Base-by-base conservation (phyloP, 805 yeast species). In the Cyberlindnera japonica region DNA sequence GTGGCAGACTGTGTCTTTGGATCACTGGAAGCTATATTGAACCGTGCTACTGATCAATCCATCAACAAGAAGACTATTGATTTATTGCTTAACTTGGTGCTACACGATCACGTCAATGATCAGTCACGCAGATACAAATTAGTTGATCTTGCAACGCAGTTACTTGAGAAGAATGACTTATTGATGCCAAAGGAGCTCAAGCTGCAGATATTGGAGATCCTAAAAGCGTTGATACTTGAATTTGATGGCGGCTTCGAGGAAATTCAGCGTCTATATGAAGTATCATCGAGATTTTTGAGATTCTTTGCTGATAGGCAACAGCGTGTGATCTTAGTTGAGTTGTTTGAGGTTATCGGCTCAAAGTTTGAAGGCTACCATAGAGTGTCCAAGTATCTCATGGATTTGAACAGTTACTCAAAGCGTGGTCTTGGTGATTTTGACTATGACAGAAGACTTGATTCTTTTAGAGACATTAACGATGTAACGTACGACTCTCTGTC, bases 391-490 rank as follows among this genome's bases (percentile, higher is more conserved):
- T 58, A 88, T n/a, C 56, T 87, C 12, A 63, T 63, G 2, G 88
- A 79, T 27, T 64, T 91, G 45, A 90, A 93, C 56, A 68, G 96
- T 0, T 85, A 69, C 53, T 77, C 89, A 0, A 55, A 58, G 2
- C 74, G 63, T 25, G 71, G 86, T 38, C 63, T 88, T 41, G 80
- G 78, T 23, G 89, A 83, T 48, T 80, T 83, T 31, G 95, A 93
- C 62, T 91, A 81, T 59, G 91, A 80, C 43, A 74, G 74, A 39
- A 72, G 95, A 45, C 65, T 91, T 33, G 66, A 70, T 4, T 86
- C 91, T 0, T 91, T 77, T 59, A 75, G 77, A 39, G 56, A 54
- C 14, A 68, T 91, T 37, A 84, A 79, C 51, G 93, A 86, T 44
- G 59, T 58, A 1, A 49, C 63, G 3, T 85, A 72, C 54, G 10